Evolutionary conservation across 768 basidiomycete species (phyloP).

Genomic region (Gloeopeniophorella convolvens): DNA sequence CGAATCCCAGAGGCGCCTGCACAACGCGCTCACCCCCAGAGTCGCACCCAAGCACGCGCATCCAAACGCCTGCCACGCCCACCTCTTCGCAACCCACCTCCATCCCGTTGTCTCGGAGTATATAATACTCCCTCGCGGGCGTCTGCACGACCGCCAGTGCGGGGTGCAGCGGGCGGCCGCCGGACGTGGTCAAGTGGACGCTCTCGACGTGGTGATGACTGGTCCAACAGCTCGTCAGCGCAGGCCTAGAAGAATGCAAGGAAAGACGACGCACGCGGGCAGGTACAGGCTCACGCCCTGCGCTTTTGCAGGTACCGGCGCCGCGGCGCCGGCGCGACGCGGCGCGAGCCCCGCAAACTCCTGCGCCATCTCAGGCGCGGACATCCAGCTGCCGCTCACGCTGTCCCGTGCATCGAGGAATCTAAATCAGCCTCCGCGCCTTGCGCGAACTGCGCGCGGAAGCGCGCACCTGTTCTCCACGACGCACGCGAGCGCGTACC

Average conservation of each 20-base stretch:
- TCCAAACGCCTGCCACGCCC: conserved; percentile 59
- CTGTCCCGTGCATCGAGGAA: no score
- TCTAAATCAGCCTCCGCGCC: no score
- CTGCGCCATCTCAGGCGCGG: conserved; percentile 63
- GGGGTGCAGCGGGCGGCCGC: conserved; percentile 42
- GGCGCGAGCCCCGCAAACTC: conserved; percentile 49
- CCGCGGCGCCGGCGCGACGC: neutral
- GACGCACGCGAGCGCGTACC: conserved; percentile 64
- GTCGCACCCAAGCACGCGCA: conserved; percentile 47
- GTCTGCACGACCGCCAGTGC: conserved; percentile 70
- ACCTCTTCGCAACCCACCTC: conserved; percentile 73
- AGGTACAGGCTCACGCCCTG: conserved; percentile 51
- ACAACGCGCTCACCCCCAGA: conserved; percentile 3
- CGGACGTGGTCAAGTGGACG: conserved; percentile 50
- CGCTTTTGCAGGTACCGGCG: conserved; percentile 19
- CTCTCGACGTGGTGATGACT: conserved; percentile 78
- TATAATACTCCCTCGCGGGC: conserved; percentile 56
- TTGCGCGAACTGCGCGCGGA: no score
- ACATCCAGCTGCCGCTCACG: conserved; percentile 64
- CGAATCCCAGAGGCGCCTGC: conserved; percentile 3
- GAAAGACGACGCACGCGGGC: conserved; percentile 44
- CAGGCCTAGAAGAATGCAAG: neutral
- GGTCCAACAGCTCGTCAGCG: neutral
- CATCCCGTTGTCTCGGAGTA: conserved; percentile 72
- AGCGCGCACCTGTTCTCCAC: conserved; percentile 65